Evolutionary conservation across 805 yeast genomes (phyloP).

Genomic region (Lipomyces yamanashiensis): DNA sequence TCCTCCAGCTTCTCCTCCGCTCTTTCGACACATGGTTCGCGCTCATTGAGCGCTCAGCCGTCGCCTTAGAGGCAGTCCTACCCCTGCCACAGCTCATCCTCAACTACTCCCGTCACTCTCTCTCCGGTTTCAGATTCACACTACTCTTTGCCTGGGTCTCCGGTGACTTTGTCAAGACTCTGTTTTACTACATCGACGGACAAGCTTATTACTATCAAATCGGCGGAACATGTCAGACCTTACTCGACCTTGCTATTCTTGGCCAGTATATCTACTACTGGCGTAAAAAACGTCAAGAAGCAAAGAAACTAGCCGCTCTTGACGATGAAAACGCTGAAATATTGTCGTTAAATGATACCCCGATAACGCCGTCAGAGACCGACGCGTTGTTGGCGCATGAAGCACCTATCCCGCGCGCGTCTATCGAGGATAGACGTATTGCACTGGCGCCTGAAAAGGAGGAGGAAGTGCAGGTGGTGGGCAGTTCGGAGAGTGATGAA

Average conservation of each 20-base stretch:
- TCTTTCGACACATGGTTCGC: conserved; percentile 51
- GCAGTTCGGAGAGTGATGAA: not conserved
- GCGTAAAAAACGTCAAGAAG: conserved; percentile 29
- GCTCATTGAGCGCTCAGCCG: conserved; percentile 63
- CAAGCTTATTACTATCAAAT: conserved; percentile 52
- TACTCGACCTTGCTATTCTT: conserved; percentile 71
- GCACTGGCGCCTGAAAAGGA: not conserved
- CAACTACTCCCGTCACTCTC: conserved; percentile 80
- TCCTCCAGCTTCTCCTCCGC: conserved; percentile 51
- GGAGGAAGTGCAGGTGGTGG: too few relatives aligned
- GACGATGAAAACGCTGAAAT: conserved; percentile 20
- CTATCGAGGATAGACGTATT: not conserved
- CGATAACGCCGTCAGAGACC: not conserved
- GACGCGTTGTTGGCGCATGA: conserved; percentile 7
- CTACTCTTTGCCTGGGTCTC: conserved; percentile 83
- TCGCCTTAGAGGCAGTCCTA: conserved; percentile 55
- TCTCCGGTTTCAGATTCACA: conserved; percentile 78
- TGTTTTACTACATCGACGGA: conserved; percentile 77
- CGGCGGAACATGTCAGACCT: conserved; percentile 73
- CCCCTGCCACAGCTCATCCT: conserved; percentile 59
- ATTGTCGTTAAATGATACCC: conserved; percentile 6
- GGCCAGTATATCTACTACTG: conserved; percentile 69
- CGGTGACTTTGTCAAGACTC: conserved; percentile 81
- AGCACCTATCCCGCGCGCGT: conserved; percentile 7
- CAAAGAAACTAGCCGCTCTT: conserved; percentile 16